phyloP scores from a whole-genome alignment of 345 rosid species.

The Citrus cavaleriei region DNA sequence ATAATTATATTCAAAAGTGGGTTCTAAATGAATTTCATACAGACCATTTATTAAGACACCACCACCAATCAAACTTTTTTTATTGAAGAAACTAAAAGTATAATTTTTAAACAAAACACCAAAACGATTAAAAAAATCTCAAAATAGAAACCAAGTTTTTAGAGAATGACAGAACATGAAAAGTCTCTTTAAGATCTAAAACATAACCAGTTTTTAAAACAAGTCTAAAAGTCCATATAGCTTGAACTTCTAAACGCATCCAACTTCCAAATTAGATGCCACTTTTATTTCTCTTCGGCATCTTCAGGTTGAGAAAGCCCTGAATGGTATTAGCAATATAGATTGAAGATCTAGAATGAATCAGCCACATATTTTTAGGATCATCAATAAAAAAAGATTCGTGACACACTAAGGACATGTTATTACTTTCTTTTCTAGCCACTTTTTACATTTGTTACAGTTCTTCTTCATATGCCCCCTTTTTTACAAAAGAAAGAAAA shows the following conservation, averaged over 20 bases:
- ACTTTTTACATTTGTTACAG: neutral
- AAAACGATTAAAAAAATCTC: neutral
- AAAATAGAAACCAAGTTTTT: neutral
- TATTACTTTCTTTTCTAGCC: neutral
- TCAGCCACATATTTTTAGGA: neutral
- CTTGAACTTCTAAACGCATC: too few relatives aligned
- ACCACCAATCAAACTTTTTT: neutral
- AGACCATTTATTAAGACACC: neutral
- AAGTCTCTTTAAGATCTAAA: neutral
- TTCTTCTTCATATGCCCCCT: neutral
- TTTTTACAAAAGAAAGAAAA: too few relatives aligned
- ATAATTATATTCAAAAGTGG: neutral
- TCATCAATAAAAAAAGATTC: neutral
- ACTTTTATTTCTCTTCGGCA: too few relatives aligned
- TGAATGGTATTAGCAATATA: too few relatives aligned
- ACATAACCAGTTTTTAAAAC: neutral
- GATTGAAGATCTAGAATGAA: neutral
- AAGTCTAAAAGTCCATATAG: neutral
- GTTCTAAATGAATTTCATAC: neutral
- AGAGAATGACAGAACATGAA: constrained; percentile 1
- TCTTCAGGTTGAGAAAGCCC: too few relatives aligned
- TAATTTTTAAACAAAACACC: neutral
- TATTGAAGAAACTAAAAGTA: neutral
- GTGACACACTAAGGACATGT: neutral
- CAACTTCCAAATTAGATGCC: too few relatives aligned